phyloP scores from a whole-genome alignment of 345 rosid species.

The Hirschfeldia incana region DNA sequence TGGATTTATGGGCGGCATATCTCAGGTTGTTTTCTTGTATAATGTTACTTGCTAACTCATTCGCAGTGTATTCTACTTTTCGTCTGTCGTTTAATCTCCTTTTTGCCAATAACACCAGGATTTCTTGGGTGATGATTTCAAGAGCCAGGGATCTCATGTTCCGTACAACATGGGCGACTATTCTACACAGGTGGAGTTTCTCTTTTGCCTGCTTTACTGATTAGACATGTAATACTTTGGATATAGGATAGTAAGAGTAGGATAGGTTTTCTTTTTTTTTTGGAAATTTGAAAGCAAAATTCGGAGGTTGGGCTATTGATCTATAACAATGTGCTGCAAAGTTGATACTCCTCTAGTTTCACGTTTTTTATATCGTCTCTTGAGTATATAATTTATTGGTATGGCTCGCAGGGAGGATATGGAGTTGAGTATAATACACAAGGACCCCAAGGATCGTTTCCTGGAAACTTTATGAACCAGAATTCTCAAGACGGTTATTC shows the following conservation, averaged over 20 bases:
- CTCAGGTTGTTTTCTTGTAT: conserved; percentile 62
- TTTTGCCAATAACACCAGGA: conserved; percentile 52
- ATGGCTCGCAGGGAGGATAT: conserved; percentile 90
- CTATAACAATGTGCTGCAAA: conserved; percentile 1
- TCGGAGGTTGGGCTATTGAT: neutral
- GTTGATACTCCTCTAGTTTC: neutral
- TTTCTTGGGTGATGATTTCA: conserved; percentile 92
- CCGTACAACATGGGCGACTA: conserved; percentile 87
- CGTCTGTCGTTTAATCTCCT: conserved; percentile 11
- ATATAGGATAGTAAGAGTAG: conserved; percentile 8
- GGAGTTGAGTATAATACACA: conserved; percentile 87
- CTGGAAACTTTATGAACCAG: conserved; percentile 87
- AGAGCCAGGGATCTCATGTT: conserved; percentile 97
- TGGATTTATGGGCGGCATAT: conserved; percentile 95
- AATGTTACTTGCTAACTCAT: neutral
- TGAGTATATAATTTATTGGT: conserved; percentile 13
- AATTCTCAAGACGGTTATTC: conserved; percentile 91
- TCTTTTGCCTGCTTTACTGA: conserved; percentile 5
- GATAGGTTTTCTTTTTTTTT: neutral
- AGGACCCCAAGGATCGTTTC: conserved; percentile 78
- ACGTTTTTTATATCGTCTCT: neutral
- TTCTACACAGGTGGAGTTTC: conserved; percentile 73
- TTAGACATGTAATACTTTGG: neutral
- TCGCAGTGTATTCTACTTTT: neutral
- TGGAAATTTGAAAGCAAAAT: neutral